Evolutionary conservation across 129 eudicot species (phyloP).

Genomic region (Flaveria sonorensis): DNA sequence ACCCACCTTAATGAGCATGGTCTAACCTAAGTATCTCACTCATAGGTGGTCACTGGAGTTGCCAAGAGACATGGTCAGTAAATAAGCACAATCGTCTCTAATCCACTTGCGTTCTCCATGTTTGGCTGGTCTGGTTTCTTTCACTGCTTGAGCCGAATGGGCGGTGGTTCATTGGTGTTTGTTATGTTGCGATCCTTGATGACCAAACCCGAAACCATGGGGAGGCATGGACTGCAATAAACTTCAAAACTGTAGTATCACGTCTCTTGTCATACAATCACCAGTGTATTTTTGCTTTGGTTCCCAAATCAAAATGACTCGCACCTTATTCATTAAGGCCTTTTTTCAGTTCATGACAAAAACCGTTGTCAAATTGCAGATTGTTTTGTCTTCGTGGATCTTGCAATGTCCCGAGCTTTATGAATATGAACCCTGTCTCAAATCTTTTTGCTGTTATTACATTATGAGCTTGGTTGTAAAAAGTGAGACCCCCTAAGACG

Average conservation of each 20-base stretch:
- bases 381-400: neutral
- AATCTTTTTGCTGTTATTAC: neutral
- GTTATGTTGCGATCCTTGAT: neutral
- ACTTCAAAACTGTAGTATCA: neutral
- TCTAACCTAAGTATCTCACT: neutral
- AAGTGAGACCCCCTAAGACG: too few species aligned
- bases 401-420: neutral
- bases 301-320: neutral
- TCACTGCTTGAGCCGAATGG: neutral
- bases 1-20: neutral
- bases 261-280: neutral
- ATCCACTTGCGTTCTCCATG: constrained; percentile 23
- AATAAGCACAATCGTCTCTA: constrained; percentile 22
- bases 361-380: neutral
- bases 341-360: neutral
- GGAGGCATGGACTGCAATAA: constrained; percentile 13
- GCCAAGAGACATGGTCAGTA: constrained; percentile 18
- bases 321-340: neutral
- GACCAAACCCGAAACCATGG: neutral
- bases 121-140: neutral
- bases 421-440: neutral
- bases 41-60: constrained; percentile 26
- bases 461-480: too few species aligned
- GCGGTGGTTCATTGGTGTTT: neutral
- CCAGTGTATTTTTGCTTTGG: neutral